Evolutionary conservation across 208 protist species (phyloP), one percentile per base, ranked within the genome.

Genomic region (Spongospora subterranea): DNA sequence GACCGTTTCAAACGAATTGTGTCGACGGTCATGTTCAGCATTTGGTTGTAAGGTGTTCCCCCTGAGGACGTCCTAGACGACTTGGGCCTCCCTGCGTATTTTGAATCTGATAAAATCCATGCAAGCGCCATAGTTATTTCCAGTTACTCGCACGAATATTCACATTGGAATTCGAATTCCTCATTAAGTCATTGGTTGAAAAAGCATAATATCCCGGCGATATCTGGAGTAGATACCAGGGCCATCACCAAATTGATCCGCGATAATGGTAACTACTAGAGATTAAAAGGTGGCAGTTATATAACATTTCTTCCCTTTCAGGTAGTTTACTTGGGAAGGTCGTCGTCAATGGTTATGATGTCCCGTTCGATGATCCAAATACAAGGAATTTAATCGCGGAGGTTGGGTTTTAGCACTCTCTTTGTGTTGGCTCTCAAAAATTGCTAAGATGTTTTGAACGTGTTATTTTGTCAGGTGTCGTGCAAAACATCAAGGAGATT

Each of bases 221-320:
- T 99, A 89, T 98, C 96, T 94, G 97, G 97, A 91, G 95, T 99
- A 20, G 98, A 99, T 94, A 99, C 98, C 0, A 95, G 98, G 88
- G 96, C 95, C 88, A 96, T 99, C 88, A 99, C 98, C 41, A 97
- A 98, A 91, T 97, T 96, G 82, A 96, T 99, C 88, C 96, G 97
- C 50, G 96, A 98, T 40, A 96, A 96, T 91, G 97, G 96, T 77
- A 96, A 96, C n/a, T n/a, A n/a, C n/a, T n/a, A n/a, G n/a, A n/a
- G 43, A 96, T 96, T 13, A 95, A 97, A 0, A 97, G 96, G 24
- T 98, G 98, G 94, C 88, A 65, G 54, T 17, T 65, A 65, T 32
- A 65, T 29, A 65, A 32, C 54, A 32, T 65, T 17, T 29, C 54
- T 65, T 32, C 20, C 54, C 53, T n/a, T 50, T 92, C 50, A 88